Conservation (phyloP, 2,329 filamentous ascomycete species). For the Aureobasidium zeae region DNA sequence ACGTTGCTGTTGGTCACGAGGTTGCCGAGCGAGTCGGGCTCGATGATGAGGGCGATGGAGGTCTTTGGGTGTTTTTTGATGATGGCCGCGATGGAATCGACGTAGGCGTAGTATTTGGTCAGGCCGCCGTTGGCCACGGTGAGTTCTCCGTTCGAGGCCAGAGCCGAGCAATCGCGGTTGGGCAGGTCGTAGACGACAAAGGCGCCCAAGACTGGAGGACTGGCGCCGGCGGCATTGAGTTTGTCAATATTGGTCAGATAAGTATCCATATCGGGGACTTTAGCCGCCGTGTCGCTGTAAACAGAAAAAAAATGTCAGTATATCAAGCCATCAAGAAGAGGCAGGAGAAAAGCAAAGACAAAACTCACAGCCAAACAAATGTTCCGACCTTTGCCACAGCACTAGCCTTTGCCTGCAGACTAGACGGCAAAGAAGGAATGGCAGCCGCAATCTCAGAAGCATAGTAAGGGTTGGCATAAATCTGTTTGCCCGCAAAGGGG, state of each 20-base stretch:
- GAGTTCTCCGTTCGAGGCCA: conserved; percentile 55
- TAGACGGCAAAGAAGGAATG: conserved; percentile 23
- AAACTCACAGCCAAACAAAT: conserved; percentile 10
- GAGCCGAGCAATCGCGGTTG: conserved; percentile 54
- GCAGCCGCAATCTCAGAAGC: conserved; percentile 22
- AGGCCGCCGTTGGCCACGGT: conserved; percentile 44
- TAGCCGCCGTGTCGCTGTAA: conserved; percentile 33
- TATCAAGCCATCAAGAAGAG: background rate
- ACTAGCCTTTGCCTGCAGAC: background rate
- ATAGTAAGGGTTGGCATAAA: conserved; percentile 47
- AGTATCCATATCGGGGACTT: conserved; percentile 31
- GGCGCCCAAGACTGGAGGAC: conserved; percentile 38
- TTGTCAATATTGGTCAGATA: conserved; percentile 41
- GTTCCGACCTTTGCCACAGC: conserved; percentile 11
- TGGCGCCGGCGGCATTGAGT: conserved; percentile 39
- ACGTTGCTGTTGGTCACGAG: conserved; percentile 52
- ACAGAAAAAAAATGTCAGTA: conserved; percentile 15
- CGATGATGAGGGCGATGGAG: conserved; percentile 44
- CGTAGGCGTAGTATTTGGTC: conserved; percentile 38
- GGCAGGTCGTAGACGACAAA: conserved; percentile 57
- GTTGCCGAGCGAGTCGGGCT: conserved; percentile 56
- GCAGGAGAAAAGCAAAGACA: too few relatives aligned
- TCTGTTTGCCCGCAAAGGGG: conserved; percentile 41
- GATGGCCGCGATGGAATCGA: conserved; percentile 39
- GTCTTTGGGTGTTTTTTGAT: conserved; percentile 46